A percentile compares a stretch with the other conserved stretches of the same genome.
These are phyloP conservation scores for Barnettozyma salicaria DNA, from an alignment of 805 yeast genomes.

Conservation along the genomic window DNA sequence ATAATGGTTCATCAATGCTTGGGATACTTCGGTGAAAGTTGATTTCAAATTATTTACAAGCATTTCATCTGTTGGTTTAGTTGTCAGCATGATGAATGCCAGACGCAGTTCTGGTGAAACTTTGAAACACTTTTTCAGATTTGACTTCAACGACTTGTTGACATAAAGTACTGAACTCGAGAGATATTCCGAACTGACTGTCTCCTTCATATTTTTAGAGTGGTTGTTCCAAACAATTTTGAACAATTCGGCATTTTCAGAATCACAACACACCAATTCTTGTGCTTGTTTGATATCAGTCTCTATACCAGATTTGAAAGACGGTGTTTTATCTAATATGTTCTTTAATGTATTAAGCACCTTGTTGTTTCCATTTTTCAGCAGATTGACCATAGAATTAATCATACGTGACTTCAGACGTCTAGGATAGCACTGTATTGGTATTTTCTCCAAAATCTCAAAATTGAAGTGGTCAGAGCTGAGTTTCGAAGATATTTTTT, in stretches of 20 bases:
- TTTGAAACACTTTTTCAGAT: constrained; percentile 1
- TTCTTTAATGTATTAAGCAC: constrained; percentile 28
- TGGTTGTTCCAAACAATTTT: constrained; percentile 36
- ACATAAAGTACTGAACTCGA: constrained; percentile 14
- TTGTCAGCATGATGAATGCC: constrained; percentile 15
- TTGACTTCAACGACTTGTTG: constrained; percentile 10
- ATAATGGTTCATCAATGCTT: constrained; percentile 4
- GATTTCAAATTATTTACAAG: constrained; percentile 5
- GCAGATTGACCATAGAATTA: constrained; percentile 20
- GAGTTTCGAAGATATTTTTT: constrained; percentile 15
- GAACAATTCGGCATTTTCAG: constrained; percentile 26
- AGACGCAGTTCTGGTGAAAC: constrained; percentile 12
- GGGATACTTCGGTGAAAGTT: constrained; percentile 10
- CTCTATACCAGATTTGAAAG: constrained; percentile 50
- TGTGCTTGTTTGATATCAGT: constrained; percentile 28
- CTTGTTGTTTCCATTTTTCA: constrained; percentile 8
- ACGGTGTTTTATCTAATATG: constrained; percentile 41
- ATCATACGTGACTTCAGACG: constrained; percentile 26
- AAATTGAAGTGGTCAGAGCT: constrained; percentile 5
- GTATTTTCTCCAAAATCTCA: constrained; percentile 30
- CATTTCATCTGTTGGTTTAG: background rate
- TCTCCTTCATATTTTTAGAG: constrained; percentile 33
- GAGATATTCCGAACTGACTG: constrained; percentile 23
- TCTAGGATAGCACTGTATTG: constrained; percentile 44
- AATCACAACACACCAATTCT: constrained; percentile 14